Base-by-base conservation (phyloP, 2,329 filamentous ascomycete genomes). In the Ophiostoma sp. region DNA sequence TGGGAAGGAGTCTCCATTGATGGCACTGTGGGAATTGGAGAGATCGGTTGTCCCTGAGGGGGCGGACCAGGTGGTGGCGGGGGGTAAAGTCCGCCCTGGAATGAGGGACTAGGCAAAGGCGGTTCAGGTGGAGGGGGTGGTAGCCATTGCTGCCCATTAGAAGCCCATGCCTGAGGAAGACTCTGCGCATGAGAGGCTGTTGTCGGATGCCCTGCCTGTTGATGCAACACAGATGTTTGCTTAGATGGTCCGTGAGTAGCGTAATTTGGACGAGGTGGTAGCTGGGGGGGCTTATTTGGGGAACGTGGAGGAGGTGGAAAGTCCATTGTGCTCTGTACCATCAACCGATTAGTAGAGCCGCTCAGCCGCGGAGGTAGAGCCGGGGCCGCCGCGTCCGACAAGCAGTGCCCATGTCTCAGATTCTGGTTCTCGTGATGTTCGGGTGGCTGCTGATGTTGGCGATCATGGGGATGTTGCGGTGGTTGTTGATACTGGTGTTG, bases 271-370 rank as follows among this genome's bases (percentile, higher is more conserved):
- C 68, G 66, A 7, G 67, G 69, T 2, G 69, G 72, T 3, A 72
- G 67, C 7, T 67, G 17, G 0, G 71, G 71, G 1, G 67, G 70
- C 2, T 71, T 64, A 39, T 73, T 73, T 0, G 72, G 71, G 13
- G 71, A 72, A 1, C 67, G 71, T 23, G 72, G 72, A 15, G 72
- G 72, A 11, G 71, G 72, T 2, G 72, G 72, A 8, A 73, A 73
- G 64, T 33, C 67, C 15, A 70, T 20, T n/a, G 67, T 60, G 10
- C 54, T 69, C 2, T 67, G 35, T 1, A 66, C 39, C 33, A 69
- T 67, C 13, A 71, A 54, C 15, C 64, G 65, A 11, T 60, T 66
- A 10, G 68, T 41, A 6, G 44, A 44, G 20, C 52, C 41, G 1
- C 54, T 17, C 20, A 68, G 70, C 3, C 70, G 70, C 3, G 70